Conservation (phyloP, 805 yeast species). For the Saturnispora besseyi region DNA sequence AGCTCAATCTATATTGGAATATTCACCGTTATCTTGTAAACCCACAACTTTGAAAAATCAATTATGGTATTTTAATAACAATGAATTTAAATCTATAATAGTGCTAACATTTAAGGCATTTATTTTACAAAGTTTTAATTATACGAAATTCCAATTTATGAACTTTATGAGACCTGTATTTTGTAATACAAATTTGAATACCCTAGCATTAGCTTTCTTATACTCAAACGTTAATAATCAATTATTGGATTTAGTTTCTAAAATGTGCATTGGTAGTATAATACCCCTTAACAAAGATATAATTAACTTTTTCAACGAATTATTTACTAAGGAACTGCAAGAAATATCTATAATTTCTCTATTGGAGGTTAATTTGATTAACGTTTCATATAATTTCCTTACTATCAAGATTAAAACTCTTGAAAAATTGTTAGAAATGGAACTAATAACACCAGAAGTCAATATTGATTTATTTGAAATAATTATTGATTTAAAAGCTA, state of each 20-base stretch:
- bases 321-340: neutral
- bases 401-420: constrained; percentile 16
- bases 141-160: neutral
- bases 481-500: constrained; percentile 15
- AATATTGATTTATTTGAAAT: constrained; percentile 11
- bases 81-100: neutral
- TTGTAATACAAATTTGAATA: neutral
- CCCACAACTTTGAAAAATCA: neutral
- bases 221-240: neutral
- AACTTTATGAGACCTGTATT: neutral
- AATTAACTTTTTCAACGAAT: neutral
- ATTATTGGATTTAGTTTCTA: neutral
- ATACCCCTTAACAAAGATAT: neutral
- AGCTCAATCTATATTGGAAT: neutral
- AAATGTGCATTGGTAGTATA: neutral
- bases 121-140: neutral
- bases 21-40: neutral
- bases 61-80: neutral
- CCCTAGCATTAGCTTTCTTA: neutral
- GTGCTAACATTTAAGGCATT: neutral
- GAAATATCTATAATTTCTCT: constrained; percentile 9
- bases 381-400: constrained; percentile 16
- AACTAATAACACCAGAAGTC: neutral
- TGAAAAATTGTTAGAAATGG: constrained; percentile 10
- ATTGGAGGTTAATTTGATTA: constrained; percentile 18